Evolutionary conservation across 148 eudicot species (phyloP).

Genomic region (Rhododendron ferrugineum): DNA sequence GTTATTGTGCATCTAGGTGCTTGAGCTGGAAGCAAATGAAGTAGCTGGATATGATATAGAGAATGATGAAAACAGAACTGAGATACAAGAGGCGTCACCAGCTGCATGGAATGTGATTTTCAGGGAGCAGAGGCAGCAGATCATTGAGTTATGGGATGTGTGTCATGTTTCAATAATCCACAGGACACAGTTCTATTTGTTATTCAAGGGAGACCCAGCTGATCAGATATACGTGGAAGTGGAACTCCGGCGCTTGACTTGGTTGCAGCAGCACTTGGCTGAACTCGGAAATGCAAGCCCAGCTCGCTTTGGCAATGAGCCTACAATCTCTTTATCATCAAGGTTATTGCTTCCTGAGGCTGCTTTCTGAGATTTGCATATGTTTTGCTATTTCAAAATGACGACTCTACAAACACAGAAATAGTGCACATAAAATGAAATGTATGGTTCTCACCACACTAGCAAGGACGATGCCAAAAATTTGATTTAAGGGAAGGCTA

Average conservation of each 20-base stretch:
- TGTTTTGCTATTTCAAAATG: neutral
- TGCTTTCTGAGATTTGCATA: too few relatives aligned
- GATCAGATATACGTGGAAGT: slow-evolving; percentile 91
- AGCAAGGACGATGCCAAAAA: neutral
- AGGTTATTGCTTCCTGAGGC: slow-evolving; percentile 28
- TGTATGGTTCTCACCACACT: neutral
- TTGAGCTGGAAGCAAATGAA: slow-evolving; percentile 73
- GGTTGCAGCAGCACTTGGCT: slow-evolving; percentile 74
- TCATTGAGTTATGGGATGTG: slow-evolving; percentile 78
- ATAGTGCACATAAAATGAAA: neutral
- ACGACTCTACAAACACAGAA: neutral
- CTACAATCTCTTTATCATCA: slow-evolving; percentile 66
- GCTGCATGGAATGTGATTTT: slow-evolving; percentile 57
- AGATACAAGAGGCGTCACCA: slow-evolving; percentile 40
- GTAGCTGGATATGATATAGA: slow-evolving; percentile 49
- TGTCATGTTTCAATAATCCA: slow-evolving; percentile 85
- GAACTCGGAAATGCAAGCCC: slow-evolving; percentile 80
- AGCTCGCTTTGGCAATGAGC: slow-evolving; percentile 57
- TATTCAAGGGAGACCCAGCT: slow-evolving; percentile 78
- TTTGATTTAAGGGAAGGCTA: neutral
- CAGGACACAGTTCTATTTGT: slow-evolving; percentile 77
- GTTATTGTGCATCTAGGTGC: slow-evolving; percentile 34
- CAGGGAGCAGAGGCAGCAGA: slow-evolving; percentile 78
- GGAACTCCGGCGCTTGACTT: slow-evolving; percentile 76
- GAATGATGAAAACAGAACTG: slow-evolving; percentile 34